Base-by-base conservation (phyloP, 129 eudicot species). In the Lactuca saligna region DNA sequence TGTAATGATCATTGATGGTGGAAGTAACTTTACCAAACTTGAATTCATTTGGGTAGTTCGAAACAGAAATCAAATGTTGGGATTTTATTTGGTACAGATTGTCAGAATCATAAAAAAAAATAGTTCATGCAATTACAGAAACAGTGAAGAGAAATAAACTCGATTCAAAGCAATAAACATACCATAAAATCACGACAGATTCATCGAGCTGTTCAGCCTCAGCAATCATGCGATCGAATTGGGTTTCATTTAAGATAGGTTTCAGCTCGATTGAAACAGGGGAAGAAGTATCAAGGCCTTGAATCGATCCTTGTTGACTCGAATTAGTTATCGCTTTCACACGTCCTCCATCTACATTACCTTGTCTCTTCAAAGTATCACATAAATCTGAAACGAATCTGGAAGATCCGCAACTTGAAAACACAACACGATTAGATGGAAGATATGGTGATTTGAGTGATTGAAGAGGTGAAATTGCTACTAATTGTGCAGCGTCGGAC, bases 151-250 rank as follows among this genome's bases (percentile, higher is more conserved):
- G 8, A 51, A 17, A 1, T 56, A 33, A 32, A 50, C 29, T 50
- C 15, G 13, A 48, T 2, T 1, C 10, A 63, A 64, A 35, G 37
- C 37, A 16, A 10, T 9, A 34, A 6, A 17, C 80, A 61, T 76
- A 90, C 95, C 97, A 91, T 60, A 91, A 58, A 71, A 87, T 54
- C 1, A 91, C 73, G 15, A 85, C 68, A 11, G 91, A 69, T 77
- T 87, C 89, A 3, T 83, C 68, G 17, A 70, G 74, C 68, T 73
- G 87, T 68, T 87, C 76, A 38, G 95, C 95, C 42, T 90, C 84
- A 35, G 79, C 68, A 48, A 91, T 17, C 14, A 87, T 79, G 34
- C 71, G 87, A 87, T 91, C 84, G 68, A 87, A 87, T 65, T 87
- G 89, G 38, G 33, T 41, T 66, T 91, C 95, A 32, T 78, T 78